Evolutionary conservation across 2,329 filamentous ascomycete genomes (phyloP), one percentile per base, ranked within the genome.

Genomic region (Talaromyces funiculosus): DNA sequence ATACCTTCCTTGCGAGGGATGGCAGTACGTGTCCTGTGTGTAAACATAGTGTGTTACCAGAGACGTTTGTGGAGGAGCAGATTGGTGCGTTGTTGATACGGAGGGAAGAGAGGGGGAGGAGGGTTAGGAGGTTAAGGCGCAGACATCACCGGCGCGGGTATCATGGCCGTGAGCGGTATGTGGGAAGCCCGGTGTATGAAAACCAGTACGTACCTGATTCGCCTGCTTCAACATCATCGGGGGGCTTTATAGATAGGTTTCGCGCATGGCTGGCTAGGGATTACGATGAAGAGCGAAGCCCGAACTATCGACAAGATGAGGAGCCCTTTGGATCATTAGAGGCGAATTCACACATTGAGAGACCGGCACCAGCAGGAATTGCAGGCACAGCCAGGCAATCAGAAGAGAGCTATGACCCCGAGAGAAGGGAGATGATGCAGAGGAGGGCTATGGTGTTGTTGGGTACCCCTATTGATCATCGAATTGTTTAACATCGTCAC

Each of bases 1-100:
- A 97, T 69, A 84, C 87, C 22, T 96, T 94, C 68, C 80, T 97
- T 12, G 81, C 83, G 45, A 82, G 86, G 59, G 88, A 88, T 70
- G 95, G 90, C 70, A 95, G 90, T 18, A 81, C 97, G 1, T 99
- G 94, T 69, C 93, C 94, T 0, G 80, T 96, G 67, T 99, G 94
- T 80, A 97, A 96, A 73, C 84, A 87, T 63, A 90, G 84, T 54
- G 90, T 92, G 68, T 77, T 97, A 0, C 92, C 92, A 6, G 68
- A 67, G 77, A 90, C 80, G 18, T 82, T 84, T 67, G 86, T 85
- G 60, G 86, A 88, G 0, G 76, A 79, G 0, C 81, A 81, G 18
- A 86, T 95, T 43, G 95, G 91, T 4, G 94, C 96, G 67, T 82
- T 84, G 16, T 96, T 96, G 89, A 92, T 95, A 5, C 86, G 90